A percentile compares a stretch with the other conserved stretches of the same genome.
Evolutionary conservation across 805 yeast species (phyloP).

Genomic region (Ogataea pilisensis): DNA sequence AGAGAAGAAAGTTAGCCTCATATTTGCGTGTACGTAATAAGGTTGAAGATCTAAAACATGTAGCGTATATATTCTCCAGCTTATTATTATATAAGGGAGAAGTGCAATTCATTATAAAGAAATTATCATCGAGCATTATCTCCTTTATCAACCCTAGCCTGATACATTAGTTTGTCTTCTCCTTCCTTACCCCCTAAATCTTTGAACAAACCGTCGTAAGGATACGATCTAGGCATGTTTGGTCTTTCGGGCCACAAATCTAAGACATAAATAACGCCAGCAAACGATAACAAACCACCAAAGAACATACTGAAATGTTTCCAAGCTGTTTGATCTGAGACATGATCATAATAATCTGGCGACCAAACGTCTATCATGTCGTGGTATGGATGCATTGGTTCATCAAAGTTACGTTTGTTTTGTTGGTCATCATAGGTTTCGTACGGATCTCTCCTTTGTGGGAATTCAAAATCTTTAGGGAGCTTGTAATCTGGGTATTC

Average conservation of each 20-base stretch:
- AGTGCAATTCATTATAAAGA: too few relatives aligned
- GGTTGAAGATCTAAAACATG: too few relatives aligned
- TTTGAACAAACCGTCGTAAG: constrained; percentile 69
- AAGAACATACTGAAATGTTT: constrained; percentile 55
- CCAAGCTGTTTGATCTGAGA: constrained; percentile 57
- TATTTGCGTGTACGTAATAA: too few relatives aligned
- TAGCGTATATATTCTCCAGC: too few relatives aligned
- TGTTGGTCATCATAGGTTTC: constrained; percentile 75
- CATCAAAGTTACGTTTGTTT: constrained; percentile 71
- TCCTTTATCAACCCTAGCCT: constrained; percentile 39
- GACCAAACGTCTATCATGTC: constrained; percentile 83
- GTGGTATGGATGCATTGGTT: constrained; percentile 66
- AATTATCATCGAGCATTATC: too few relatives aligned
- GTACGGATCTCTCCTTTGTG: constrained; percentile 66
- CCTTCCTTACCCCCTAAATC: constrained; percentile 62
- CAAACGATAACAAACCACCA: constrained; percentile 40
- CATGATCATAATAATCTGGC: constrained; percentile 66
- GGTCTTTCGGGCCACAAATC: constrained; percentile 62
- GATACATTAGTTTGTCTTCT: constrained; percentile 37
- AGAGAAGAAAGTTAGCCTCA: too few relatives aligned
- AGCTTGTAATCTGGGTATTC: constrained; percentile 50
- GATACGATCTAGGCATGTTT: constrained; percentile 72
- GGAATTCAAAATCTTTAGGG: constrained; percentile 48
- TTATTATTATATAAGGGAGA: too few relatives aligned
- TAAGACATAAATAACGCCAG: constrained; percentile 43